Evolutionary conservation across 805 yeast genomes (phyloP), one percentile per base, ranked within the genome.

Genomic region (Spathaspora sp.): DNA sequence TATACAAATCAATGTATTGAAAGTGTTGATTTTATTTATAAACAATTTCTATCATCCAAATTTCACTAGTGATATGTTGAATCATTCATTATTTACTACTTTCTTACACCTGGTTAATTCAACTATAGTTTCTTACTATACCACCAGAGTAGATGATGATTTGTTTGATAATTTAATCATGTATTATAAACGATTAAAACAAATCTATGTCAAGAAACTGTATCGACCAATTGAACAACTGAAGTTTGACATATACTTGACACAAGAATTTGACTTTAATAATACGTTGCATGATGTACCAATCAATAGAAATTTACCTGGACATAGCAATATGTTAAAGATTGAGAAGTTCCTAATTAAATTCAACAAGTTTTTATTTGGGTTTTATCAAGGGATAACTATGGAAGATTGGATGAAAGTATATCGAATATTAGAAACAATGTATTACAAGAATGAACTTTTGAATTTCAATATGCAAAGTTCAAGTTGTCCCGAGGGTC

Each of bases 1-100:
- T 61, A 87, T 92, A 43, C 94, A 91, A 62, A 75, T 87, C 39
- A 96, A 96, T 42, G 82, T 91, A 31, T 72, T 91, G 53, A 96
- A 89, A 62, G 89, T 90, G 0, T 70, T 90, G 51, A 77, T 83
- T 44, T 78, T 86, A 29, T 77, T 96, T 65, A 81, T 89, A 18
- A 77, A 81, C 45, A 85, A 86, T 57, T 89, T 87, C 62, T 91
- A 86, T 64, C 40, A 35, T 35, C 68, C 79, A 28, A 94, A 89
- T 62, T 89, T 92, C 61, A 77, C 85, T 3, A 87, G 84, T 62
- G 89, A 87, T 58, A 62, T 86, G 54, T 66, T 70, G 11, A 83
- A 85, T 59, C 83, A 86, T 57, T 70, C 74, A 4, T 72, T 78
- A 1, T 77, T 89, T 60, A 79, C 87, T 49, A 85, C 84, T 52